Base-by-base conservation (phyloP, 148 eudicot species). In the Camellia lanceoleosa region DNA sequence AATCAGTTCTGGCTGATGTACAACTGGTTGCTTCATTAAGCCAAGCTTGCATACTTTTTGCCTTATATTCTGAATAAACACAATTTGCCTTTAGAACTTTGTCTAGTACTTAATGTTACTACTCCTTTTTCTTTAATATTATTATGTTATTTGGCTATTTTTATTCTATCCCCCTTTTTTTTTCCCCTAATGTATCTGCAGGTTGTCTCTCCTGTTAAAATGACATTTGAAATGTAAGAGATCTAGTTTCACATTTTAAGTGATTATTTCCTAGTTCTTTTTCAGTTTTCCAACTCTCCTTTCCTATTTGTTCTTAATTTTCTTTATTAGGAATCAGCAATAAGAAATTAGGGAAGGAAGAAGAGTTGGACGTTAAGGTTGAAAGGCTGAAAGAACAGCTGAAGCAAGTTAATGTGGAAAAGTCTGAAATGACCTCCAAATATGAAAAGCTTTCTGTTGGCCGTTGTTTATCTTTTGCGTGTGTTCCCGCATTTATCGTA, bases 141-240 rank as follows among this genome's bases (percentile, higher is more conserved):
- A 12, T 20, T 13, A 9, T 76, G 70, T 61, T 18, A 23, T 66
- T 68, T 0, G 55, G 49, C 15, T 7, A 47, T 30, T 20, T 68
- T 76, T 9, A 3, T 69, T 13, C 43, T 30, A 30, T 30, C 38
- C 38, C 38, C 0, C 20, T 16, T 18, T 30, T 80, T 58, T 0
- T 16, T 73, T 49, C 14, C 56, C 7, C 6, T 5, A 49, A 68
- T 82, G 38, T 44, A n/a, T 63, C 16, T 87, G 84, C 94, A 95
- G 98, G 94, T 95, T 87, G 97, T 95, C 71, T 44, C 97, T 52
- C 98, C 98, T 56, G 95, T 95, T 79, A 93, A 95, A 83, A 95
- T 95, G 98, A 95, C 98, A 65, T 90, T 91, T 78, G 90, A 89
- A 84, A 95, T 95, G 98, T 95, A 87, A 90, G 98, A 82, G 56